Percentiles rank a stretch among this genome's conserved stretches.
Evolutionary conservation across 192 early-diverging fungal species (phyloP).

Genomic region (Dispira simplex): DNA sequence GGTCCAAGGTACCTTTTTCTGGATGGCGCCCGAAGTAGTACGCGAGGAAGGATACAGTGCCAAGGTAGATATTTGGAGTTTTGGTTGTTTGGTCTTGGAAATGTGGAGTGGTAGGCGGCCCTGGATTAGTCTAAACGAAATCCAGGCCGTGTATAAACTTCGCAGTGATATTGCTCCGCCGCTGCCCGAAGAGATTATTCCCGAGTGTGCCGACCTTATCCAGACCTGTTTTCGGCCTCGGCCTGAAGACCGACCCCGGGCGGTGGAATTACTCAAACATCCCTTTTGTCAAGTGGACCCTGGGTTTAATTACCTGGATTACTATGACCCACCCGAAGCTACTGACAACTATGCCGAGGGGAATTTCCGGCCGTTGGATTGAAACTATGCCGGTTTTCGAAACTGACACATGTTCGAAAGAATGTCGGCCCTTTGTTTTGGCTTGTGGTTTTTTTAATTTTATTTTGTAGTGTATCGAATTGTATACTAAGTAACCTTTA

Average conservation of each 20-base stretch:
- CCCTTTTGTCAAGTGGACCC: constrained; percentile 44
- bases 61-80: constrained; percentile 87
- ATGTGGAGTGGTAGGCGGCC: constrained; percentile 85
- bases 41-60: constrained; percentile 64
- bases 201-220: constrained; percentile 55
- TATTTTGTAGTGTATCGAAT: too few species aligned
- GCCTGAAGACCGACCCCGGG: constrained; percentile 64
- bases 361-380: too few species aligned
- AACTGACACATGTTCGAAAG: too few species aligned
- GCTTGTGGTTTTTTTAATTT: too few species aligned
- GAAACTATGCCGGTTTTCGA: too few species aligned
- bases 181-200: constrained; percentile 54
- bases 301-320: constrained; percentile 22
- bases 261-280: constrained; percentile 50
- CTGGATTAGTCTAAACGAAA: constrained; percentile 37
- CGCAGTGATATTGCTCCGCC: constrained; percentile 71
- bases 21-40: constrained; percentile 96
- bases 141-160: constrained; percentile 53
- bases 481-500: too few species aligned
- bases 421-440: too few species aligned
- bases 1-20: constrained; percentile 66
- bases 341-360: too few species aligned
- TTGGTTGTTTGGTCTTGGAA: constrained; percentile 82
- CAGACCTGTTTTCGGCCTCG: constrained; percentile 60
- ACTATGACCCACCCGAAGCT: not conserved